These are phyloP conservation scores for Tetradesmus obliquus DNA, from an alignment of 139 green algal genomes.

Conservation along the genomic window DNA sequence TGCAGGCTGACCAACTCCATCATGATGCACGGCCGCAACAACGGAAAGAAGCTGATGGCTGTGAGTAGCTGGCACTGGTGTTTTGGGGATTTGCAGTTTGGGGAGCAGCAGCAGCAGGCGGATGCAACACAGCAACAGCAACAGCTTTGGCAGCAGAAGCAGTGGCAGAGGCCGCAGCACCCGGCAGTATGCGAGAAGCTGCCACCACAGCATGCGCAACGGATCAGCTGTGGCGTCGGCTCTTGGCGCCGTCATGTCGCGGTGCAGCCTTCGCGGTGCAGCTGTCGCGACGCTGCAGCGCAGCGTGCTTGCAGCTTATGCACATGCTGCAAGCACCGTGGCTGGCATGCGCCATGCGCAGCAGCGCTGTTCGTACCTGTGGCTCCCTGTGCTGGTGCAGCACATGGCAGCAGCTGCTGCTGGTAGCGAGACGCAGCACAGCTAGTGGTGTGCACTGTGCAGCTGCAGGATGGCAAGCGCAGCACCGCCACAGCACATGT, in stretches of 20 bases:
- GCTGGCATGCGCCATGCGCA: background rate
- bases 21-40: slow-evolving; percentile 99
- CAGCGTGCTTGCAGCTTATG: background rate
- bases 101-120: background rate
- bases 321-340: background rate
- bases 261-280: background rate
- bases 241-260: background rate
- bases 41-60: slow-evolving; percentile 99
- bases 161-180: background rate
- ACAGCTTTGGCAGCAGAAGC: background rate
- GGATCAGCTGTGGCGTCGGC: background rate
- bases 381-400: too few species aligned
- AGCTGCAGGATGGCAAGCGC: background rate
- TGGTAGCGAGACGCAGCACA: background rate
- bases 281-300: background rate
- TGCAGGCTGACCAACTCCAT: slow-evolving; percentile 91
- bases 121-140: background rate
- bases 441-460: background rate
- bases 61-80: slow-evolving; percentile 52
- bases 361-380: background rate
- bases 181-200: background rate
- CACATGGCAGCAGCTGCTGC: background rate
- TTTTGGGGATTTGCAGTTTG: background rate
- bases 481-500: background rate
- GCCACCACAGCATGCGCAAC: background rate